phyloP scores from a whole-genome alignment of 805 yeast genomes.

The Candida vartiovaarae region DNA sequence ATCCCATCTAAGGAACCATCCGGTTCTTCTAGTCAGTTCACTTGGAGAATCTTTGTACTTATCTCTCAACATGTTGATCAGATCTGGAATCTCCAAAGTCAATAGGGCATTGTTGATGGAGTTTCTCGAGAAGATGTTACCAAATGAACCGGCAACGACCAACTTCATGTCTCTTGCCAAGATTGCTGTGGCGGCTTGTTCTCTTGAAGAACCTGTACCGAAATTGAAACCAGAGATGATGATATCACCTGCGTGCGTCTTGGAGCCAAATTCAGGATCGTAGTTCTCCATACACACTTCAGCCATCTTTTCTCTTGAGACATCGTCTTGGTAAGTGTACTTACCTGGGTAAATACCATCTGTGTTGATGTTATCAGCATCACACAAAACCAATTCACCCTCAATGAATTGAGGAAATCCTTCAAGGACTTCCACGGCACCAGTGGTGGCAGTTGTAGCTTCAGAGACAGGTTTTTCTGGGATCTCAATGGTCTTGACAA shows the following conservation, averaged over 20 bases:
- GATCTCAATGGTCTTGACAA: constrained; percentile 31
- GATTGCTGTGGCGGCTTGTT: constrained; percentile 98
- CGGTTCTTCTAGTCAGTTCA: constrained; percentile 90
- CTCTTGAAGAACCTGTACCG: constrained; percentile 98
- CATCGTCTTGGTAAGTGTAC: constrained; percentile 97
- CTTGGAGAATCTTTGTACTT: constrained; percentile 45
- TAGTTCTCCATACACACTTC: constrained; percentile 99
- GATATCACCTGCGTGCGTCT: constrained; percentile 84
- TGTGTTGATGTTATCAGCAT: constrained; percentile 94
- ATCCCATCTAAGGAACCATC: constrained; percentile 90
- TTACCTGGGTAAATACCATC: constrained; percentile 99
- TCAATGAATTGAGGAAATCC: constrained; percentile 88
- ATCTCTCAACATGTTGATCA: constrained; percentile 70
- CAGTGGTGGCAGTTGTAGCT: constrained; percentile 22
- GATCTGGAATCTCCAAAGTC: constrained; percentile 87
- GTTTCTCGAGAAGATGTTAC: constrained; percentile 93
- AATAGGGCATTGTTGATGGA: constrained; percentile 93
- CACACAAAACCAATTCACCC: constrained; percentile 93
- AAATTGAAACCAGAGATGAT: constrained; percentile 89
- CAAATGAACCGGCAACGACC: constrained; percentile 95
- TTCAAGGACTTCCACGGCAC: constrained; percentile 65
- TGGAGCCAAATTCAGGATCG: constrained; percentile 78
- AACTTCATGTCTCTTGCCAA: constrained; percentile 88
- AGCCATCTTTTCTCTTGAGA: constrained; percentile 92
- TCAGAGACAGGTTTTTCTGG: constrained; percentile 20